phyloP scores from a whole-genome alignment of 208 protist genomes.

The Blastocrithidia nonstop region DNA sequence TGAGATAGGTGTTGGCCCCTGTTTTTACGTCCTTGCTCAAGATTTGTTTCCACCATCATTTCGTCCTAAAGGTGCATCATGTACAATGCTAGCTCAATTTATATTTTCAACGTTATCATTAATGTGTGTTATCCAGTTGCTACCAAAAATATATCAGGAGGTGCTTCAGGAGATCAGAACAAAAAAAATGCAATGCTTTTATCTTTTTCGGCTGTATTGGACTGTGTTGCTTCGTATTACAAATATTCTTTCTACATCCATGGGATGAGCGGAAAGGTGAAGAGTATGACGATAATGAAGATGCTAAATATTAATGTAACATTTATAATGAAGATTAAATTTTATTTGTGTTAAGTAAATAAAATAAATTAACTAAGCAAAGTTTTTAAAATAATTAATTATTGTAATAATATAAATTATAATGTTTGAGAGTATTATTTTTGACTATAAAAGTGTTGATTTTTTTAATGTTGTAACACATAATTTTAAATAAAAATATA shows the following conservation, averaged over 20 bases:
- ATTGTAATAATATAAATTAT: too few species aligned
- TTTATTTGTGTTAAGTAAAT: too few species aligned
- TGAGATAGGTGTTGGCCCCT: conserved; percentile 60
- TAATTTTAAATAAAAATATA: too few species aligned
- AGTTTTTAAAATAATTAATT: too few species aligned
- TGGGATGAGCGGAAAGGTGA: conserved; percentile 24
- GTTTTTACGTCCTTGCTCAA: conserved; percentile 69
- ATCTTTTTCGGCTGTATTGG: conserved; percentile 70
- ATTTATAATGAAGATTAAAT: too few species aligned
- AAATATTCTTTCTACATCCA: conserved; percentile 61
- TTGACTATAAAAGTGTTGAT: too few species aligned
- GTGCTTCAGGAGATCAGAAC: conserved; percentile 59
- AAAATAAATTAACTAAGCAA: too few species aligned
- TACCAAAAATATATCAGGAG: conserved; percentile 58
- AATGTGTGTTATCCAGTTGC: conserved; percentile 76
- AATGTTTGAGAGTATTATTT: too few species aligned
- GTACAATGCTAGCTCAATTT: conserved; percentile 55
- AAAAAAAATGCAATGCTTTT: conserved; percentile 79
- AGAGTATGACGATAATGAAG: too few species aligned
- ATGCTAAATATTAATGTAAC: too few species aligned
- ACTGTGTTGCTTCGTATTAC: conserved; percentile 45
- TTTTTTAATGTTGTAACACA: too few species aligned
- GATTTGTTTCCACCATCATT: conserved; percentile 72
- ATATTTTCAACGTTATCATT: conserved; percentile 81
- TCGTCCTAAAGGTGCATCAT: conserved; percentile 42